Base-by-base conservation (phyloP, 2,329 filamentous ascomycete genomes). In the Macrophomina pseudophaseolina region DNA sequence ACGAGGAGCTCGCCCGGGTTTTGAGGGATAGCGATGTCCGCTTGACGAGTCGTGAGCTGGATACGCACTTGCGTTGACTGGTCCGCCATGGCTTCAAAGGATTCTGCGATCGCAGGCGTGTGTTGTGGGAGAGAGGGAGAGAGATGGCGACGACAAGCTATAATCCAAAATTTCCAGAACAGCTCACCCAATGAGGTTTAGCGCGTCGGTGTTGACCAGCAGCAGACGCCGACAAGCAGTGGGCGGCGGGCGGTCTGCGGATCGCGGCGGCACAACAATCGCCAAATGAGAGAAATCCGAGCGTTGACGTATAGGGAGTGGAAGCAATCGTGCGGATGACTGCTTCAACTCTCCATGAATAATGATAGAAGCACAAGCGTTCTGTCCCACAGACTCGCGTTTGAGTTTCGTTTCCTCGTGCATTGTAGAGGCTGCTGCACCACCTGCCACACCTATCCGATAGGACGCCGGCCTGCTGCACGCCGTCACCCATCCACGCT, bases 1-100 rank as follows among this genome's bases (percentile, higher is more conserved):
- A 88, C 84, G 38, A 88, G 78, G 69, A 88, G 86, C 23, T 85
- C 82, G 28, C 84, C 85, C 54, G 81, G 53, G 82, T 82, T 82
- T 66, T 85, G 81, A 68, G 85, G 82, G 54, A 88, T 76, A 66
- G 83, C 80, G 71, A 88, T 80, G 65, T 86, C 83, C 68, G 79
- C 76, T 70, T 85, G 82, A 69, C 83, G 79, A 53, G 85, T 85
- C 23, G 78, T 83, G 46, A 88, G 80, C 66, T 85, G 83, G 68
- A 88, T 80, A 68, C 84, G 81, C 53, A 88, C 83, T 73, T 87
- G 65, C 4, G 32, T 30, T 12, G 42, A 38, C 30, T 32, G 46
- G 48, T 66, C 56, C 8, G 65, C 56, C 65, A 66, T 66, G 54
- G 56, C 42, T 62, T 46, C 42, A 11, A 23, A 23, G 32, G 16